Conservation (phyloP, 345 rosid genomes). For the Populus nigra region DNA sequence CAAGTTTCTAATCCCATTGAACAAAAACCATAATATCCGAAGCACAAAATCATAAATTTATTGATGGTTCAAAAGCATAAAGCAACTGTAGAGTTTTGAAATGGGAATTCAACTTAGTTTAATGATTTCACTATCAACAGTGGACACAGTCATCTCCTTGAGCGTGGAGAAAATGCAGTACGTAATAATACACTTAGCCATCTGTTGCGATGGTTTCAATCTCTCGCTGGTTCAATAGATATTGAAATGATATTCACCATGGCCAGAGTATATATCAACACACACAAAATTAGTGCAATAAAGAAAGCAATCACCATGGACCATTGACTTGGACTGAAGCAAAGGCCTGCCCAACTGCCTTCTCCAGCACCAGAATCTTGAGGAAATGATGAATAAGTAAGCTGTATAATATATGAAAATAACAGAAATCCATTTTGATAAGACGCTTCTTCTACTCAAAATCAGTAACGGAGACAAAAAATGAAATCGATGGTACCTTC, state of each 20-base stretch:
- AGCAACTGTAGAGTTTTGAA: background rate
- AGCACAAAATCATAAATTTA: background rate
- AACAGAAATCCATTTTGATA: conserved; percentile 14
- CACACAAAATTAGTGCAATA: background rate
- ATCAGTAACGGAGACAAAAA: background rate
- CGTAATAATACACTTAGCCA: background rate
- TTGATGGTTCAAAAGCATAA: background rate
- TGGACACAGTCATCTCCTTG: background rate
- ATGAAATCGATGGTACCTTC: background rate
- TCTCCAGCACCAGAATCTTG: conserved; percentile 69
- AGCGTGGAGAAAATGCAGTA: background rate
- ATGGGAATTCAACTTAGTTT: background rate
- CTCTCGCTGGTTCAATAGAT: background rate
- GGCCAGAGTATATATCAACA: background rate
- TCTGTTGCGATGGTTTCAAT: background rate
- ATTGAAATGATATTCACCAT: background rate
- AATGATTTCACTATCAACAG: background rate
- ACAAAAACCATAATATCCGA: background rate
- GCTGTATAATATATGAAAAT: conserved; percentile 47
- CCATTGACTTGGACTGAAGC: conserved; percentile 69
- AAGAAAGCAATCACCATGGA: conserved; percentile 42
- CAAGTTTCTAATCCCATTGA: background rate
- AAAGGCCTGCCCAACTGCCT: conserved; percentile 71
- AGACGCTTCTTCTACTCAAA: conserved; percentile 15
- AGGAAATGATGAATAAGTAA: conserved; percentile 61